Conservation (phyloP, 805 yeast genomes). For the Myxozyma sirexii region DNA sequence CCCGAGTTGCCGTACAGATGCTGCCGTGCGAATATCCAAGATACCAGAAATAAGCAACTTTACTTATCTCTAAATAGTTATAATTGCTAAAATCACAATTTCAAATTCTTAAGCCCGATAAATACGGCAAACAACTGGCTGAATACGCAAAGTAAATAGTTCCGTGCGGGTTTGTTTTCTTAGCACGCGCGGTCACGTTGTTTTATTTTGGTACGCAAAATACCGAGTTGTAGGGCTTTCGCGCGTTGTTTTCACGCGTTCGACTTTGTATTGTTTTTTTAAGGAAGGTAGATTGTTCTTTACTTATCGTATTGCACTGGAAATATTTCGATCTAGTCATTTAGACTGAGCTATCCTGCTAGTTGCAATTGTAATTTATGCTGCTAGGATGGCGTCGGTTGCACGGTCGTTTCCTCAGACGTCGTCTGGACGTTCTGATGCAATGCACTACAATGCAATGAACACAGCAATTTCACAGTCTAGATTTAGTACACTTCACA, state of each 20-base stretch:
- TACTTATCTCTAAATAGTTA: background rate
- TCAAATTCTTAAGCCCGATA: no score
- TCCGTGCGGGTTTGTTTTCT: background rate
- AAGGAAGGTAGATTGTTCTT: background rate
- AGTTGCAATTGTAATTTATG: background rate
- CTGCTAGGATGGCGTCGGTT: constrained; percentile 24
- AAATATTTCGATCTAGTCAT: background rate
- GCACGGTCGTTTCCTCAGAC: constrained; percentile 30
- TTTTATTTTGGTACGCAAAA: background rate
- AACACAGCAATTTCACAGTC: constrained; percentile 30
- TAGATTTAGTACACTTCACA: constrained; percentile 29
- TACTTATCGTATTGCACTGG: background rate
- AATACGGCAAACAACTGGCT: no score
- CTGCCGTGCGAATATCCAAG: background rate
- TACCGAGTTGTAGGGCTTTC: background rate
- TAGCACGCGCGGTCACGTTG: constrained; percentile 17
- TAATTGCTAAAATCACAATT: no score
- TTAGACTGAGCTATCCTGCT: background rate
- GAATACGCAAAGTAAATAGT: background rate
- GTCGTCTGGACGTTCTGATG: constrained; percentile 28
- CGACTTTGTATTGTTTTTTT: background rate
- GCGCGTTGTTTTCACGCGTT: constrained; percentile 13
- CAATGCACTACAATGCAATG: constrained; percentile 34
- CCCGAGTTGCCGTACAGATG: no score
- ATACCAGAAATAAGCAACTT: background rate